A percentile compares a stretch with the other conserved stretches of the same genome.
phyloP scores from a whole-genome alignment of 805 yeast species.

The Barnettozyma wickerhamii region DNA sequence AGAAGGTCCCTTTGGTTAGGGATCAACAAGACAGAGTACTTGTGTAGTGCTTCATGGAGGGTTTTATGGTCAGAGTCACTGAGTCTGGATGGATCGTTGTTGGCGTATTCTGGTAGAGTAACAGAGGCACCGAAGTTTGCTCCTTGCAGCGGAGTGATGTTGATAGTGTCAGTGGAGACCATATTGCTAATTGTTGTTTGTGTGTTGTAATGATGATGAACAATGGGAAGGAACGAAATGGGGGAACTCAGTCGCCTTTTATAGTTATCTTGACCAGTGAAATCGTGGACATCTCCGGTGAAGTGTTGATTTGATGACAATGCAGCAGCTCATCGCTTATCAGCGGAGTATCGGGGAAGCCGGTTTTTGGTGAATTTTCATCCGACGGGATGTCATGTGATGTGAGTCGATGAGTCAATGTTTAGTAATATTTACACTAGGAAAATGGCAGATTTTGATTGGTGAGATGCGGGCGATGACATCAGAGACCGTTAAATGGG shows the following conservation, averaged over 20 bases:
- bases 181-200: background rate
- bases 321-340: no score
- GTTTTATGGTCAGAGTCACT: conserved; percentile 59
- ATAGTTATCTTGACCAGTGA: background rate
- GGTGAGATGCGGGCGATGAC: no score
- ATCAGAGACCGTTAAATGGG: no score
- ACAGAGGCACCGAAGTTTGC: conserved; percentile 69
- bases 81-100: conserved; percentile 69
- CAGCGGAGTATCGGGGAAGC: no score
- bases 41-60: conserved; percentile 61
- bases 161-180: conserved; percentile 6
- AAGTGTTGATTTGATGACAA: no score
- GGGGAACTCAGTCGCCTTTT: background rate
- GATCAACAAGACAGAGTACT: conserved; percentile 67
- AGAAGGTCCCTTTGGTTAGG: conserved; percentile 64
- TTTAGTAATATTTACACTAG: background rate
- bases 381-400: no score
- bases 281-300: background rate
- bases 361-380: no score
- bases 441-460: background rate
- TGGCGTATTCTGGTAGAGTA: conserved; percentile 53
- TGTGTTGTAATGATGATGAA: background rate
- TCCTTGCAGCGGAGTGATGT: conserved; percentile 16
- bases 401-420: no score
- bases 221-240: background rate